Conservation (phyloP, 2,329 filamentous ascomycete species). For the Dactylellina sp. region DNA sequence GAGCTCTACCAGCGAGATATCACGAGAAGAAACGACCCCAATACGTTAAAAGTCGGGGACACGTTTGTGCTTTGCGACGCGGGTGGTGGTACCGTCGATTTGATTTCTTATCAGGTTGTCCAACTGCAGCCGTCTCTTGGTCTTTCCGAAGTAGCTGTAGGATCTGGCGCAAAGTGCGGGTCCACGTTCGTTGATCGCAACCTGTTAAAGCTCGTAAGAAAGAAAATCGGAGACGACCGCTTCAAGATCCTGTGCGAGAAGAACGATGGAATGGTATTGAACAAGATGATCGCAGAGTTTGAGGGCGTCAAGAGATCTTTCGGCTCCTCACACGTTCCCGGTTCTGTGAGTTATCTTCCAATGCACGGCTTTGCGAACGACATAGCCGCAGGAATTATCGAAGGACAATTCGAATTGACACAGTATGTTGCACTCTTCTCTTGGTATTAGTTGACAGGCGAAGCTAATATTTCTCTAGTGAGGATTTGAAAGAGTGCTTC, state of each 20-base stretch:
- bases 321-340: conserved; percentile 31
- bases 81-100: conserved; percentile 78
- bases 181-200: conserved; percentile 52
- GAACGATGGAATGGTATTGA: conserved; percentile 41
- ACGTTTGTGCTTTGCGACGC: conserved; percentile 70
- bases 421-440: conserved; percentile 16
- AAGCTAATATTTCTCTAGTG: conserved; percentile 62
- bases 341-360: conserved; percentile 33
- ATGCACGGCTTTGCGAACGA: conserved; percentile 50
- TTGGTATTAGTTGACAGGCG: background rate
- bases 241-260: conserved; percentile 41
- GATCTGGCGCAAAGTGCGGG: conserved; percentile 49
- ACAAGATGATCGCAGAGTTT: conserved; percentile 42
- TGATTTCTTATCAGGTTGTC: conserved; percentile 98
- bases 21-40: conserved; percentile 36
- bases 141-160: conserved; percentile 47
- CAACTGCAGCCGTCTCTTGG: conserved; percentile 50
- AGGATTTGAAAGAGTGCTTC: conserved; percentile 78
- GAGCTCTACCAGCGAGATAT: conserved; percentile 49
- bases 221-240: conserved; percentile 34
- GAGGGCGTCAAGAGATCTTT: conserved; percentile 50
- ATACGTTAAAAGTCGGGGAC: conserved; percentile 65
- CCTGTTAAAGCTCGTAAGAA: conserved; percentile 34
- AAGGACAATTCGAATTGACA: conserved; percentile 48
- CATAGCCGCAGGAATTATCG: conserved; percentile 42